phyloP scores from a whole-genome alignment of 805 yeast species.

The Wickerhamiella occidentalis region DNA sequence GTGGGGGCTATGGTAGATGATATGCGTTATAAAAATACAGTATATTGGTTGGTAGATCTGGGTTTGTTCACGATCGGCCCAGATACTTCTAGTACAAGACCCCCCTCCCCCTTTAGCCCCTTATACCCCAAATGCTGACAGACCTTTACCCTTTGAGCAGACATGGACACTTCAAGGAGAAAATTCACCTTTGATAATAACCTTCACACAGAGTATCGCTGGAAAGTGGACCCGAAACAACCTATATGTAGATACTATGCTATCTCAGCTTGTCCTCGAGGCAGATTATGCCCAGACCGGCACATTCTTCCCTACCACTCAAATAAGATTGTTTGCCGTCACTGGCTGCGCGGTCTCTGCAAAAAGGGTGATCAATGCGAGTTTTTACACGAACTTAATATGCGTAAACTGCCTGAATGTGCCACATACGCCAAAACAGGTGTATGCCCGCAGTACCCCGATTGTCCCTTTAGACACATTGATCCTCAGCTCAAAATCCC shows the following conservation, averaged over 20 bases:
- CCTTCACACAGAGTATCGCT: slow-evolving; percentile 62
- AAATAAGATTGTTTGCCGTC: slow-evolving; percentile 87
- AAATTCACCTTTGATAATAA: slow-evolving; percentile 69
- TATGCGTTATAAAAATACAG: too few relatives aligned
- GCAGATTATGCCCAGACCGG: slow-evolving; percentile 73
- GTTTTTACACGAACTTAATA: slow-evolving; percentile 85
- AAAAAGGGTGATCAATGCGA: slow-evolving; percentile 96
- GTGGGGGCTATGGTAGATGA: too few relatives aligned
- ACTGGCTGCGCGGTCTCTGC: slow-evolving; percentile 95
- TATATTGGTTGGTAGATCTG: too few relatives aligned
- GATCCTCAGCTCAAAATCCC: slow-evolving; percentile 86
- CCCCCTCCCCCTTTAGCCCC: too few relatives aligned
- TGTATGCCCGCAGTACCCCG: slow-evolving; percentile 78
- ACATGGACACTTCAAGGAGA: slow-evolving; percentile 31
- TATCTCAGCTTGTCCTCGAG: slow-evolving; percentile 68
- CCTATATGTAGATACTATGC: slow-evolving; percentile 73
- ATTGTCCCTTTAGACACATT: slow-evolving; percentile 82
- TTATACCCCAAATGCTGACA: too few relatives aligned
- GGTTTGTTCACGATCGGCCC: too few relatives aligned
- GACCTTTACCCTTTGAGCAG: too few relatives aligned
- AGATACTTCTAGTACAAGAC: too few relatives aligned
- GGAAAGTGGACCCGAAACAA: slow-evolving; percentile 78
- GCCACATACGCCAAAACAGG: slow-evolving; percentile 63
- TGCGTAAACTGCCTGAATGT: slow-evolving; percentile 95
- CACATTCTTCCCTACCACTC: slow-evolving; percentile 58